A percentile compares a stretch with the other conserved stretches of the same genome.
Conservation (phyloP, 495 filamentous ascomycete genomes). For the Penicillium fimorum region DNA sequence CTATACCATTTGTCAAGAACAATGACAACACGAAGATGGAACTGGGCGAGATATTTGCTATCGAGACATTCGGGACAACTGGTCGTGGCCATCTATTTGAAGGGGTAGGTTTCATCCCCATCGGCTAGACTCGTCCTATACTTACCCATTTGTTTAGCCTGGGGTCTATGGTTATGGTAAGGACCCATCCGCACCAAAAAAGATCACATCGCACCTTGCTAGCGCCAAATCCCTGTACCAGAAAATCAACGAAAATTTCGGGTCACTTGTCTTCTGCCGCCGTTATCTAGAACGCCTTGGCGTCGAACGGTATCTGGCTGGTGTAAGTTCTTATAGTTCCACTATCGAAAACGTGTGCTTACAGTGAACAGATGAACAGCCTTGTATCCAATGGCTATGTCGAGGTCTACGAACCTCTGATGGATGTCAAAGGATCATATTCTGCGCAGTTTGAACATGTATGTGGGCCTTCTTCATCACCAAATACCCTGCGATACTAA, state of each 20-base stretch:
- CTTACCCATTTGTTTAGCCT: slow-evolving; percentile 23
- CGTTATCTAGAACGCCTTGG: slow-evolving; percentile 64
- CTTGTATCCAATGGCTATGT: slow-evolving; percentile 55
- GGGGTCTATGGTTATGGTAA: slow-evolving; percentile 53
- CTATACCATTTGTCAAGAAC: slow-evolving; percentile 60
- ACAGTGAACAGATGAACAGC: slow-evolving; percentile 43
- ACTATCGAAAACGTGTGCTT: not conserved
- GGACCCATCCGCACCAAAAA: slow-evolving; percentile 47
- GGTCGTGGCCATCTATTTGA: slow-evolving; percentile 49
- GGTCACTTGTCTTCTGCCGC: slow-evolving; percentile 59
- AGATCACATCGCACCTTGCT: slow-evolving; percentile 49
- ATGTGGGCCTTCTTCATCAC: slow-evolving; percentile 19
- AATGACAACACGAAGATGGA: slow-evolving; percentile 63
- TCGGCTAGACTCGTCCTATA: not conserved
- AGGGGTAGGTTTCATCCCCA: slow-evolving; percentile 35
- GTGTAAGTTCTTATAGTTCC: slow-evolving; percentile 39
- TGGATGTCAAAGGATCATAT: slow-evolving; percentile 56
- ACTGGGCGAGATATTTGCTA: slow-evolving; percentile 63
- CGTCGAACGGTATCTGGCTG: slow-evolving; percentile 58
- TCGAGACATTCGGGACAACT: slow-evolving; percentile 64
- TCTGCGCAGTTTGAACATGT: slow-evolving; percentile 64
- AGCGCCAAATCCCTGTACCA: slow-evolving; percentile 58
- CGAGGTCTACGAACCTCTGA: slow-evolving; percentile 51
- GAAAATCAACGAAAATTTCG: slow-evolving; percentile 64
- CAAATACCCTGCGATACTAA: not conserved